Conservation (phyloP, 257 asterid species). For the Solanum appendiculatum region DNA sequence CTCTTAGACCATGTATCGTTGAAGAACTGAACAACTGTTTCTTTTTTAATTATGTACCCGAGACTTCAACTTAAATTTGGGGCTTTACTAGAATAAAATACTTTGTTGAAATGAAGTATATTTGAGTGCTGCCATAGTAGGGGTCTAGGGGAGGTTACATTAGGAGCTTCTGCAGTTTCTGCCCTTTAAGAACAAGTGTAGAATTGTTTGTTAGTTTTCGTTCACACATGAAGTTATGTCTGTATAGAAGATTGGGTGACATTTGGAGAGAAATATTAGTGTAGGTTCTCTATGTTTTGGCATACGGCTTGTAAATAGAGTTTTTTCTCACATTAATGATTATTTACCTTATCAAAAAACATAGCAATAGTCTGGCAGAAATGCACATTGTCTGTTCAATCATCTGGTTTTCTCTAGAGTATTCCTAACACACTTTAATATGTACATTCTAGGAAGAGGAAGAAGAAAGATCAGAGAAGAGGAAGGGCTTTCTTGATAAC, state of each 20-base stretch:
- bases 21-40: neutral
- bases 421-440: conserved; percentile 1
- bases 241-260: neutral
- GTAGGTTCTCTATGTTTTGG: neutral
- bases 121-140: neutral
- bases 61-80: neutral
- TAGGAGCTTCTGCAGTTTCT: neutral
- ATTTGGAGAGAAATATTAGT: neutral
- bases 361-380: neutral
- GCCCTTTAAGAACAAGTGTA: neutral
- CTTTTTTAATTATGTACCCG: neutral
- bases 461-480: conserved; percentile 66
- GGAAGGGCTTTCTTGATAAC: conserved; percentile 69
- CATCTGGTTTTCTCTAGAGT: neutral
- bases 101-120: neutral
- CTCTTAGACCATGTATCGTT: neutral
- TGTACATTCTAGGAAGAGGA: conserved; percentile 66
- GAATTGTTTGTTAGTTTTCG: neutral
- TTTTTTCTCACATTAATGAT: neutral
- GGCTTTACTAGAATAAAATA: neutral
- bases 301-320: neutral
- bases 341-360: neutral
- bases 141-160: neutral
- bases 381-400: neutral
- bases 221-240: neutral